A percentile compares a stretch with the other conserved stretches of the same genome.
These are phyloP conservation scores for Mytilinidion resinicola DNA, from an alignment of 495 filamentous ascomycete species.

Conservation along the genomic window DNA sequence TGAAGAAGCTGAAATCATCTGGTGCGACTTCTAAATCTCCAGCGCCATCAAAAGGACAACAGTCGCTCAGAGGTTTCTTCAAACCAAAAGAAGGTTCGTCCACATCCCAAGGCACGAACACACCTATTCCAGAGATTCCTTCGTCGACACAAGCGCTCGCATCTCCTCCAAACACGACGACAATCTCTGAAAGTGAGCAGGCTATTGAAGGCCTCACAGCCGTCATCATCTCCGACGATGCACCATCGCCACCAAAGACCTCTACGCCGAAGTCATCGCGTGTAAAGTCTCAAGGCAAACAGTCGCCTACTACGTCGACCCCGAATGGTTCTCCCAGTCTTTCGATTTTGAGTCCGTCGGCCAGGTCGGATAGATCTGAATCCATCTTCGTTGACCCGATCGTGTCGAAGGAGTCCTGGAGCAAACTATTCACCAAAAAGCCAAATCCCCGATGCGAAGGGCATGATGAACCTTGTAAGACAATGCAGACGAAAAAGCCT, in stretches of 20 bases:
- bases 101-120: background rate
- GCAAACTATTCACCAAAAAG: conserved; percentile 72
- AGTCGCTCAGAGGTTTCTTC: conserved; percentile 81
- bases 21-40: conserved; percentile 18
- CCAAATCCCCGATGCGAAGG: conserved; percentile 68
- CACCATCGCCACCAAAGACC: background rate
- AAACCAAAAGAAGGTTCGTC: conserved; percentile 3
- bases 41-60: conserved; percentile 51
- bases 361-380: background rate
- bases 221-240: background rate
- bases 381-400: conserved; percentile 36
- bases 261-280: background rate
- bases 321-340: background rate
- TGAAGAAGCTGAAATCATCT: conserved; percentile 32
- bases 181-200: background rate
- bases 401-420: conserved; percentile 75
- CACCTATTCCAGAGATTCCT: background rate
- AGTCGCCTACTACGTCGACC: background rate
- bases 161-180: background rate
- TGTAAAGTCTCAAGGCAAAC: no score
- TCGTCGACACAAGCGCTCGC: background rate
- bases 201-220: background rate
- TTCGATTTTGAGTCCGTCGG: background rate
- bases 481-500: conserved; percentile 73
- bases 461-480: conserved; percentile 81